phyloP scores from a whole-genome alignment of 2,329 filamentous ascomycete species.

The Neoascochyta sp. region DNA sequence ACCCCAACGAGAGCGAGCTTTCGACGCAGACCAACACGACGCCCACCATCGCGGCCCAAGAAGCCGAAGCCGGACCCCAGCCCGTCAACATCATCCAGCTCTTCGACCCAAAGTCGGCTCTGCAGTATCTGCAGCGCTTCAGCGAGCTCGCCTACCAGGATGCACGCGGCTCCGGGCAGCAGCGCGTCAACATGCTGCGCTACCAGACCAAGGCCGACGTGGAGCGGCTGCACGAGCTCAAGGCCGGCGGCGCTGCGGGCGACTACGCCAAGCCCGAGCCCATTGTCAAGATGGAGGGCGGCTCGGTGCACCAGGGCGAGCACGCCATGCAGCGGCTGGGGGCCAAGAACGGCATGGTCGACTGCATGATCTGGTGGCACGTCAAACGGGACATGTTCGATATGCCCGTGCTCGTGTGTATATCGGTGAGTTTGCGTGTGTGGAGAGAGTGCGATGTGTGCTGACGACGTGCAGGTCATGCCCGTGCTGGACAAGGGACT shows the following conservation, averaged over 20 bases:
- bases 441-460: background rate
- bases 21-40: conserved; percentile 43
- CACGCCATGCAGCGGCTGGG: conserved; percentile 77
- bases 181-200: conserved; percentile 81
- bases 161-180: conserved; percentile 77
- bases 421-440: conserved; percentile 72
- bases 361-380: conserved; percentile 95
- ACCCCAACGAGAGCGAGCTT: conserved; percentile 37
- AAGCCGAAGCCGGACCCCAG: conserved; percentile 52
- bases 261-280: conserved; percentile 24
- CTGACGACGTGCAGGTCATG: conserved; percentile 20
- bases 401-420: conserved; percentile 96
- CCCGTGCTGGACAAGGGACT: conserved; percentile 27
- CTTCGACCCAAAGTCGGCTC: conserved; percentile 86
- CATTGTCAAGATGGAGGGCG: conserved; percentile 29
- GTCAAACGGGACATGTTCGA: conserved; percentile 97
- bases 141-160: conserved; percentile 89
- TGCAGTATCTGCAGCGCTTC: conserved; percentile 96
- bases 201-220: conserved; percentile 59
- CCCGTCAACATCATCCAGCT: conserved; percentile 90
- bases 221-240: conserved; percentile 25
- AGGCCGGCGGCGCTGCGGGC: conserved; percentile 3
- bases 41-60: conserved; percentile 41
- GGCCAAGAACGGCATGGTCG: conserved; percentile 81
- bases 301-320: conserved; percentile 53